Percentiles rank a stretch among this genome's conserved stretches.
phyloP scores from a whole-genome alignment of 805 yeast genomes.

The Candida yuanshanica region DNA sequence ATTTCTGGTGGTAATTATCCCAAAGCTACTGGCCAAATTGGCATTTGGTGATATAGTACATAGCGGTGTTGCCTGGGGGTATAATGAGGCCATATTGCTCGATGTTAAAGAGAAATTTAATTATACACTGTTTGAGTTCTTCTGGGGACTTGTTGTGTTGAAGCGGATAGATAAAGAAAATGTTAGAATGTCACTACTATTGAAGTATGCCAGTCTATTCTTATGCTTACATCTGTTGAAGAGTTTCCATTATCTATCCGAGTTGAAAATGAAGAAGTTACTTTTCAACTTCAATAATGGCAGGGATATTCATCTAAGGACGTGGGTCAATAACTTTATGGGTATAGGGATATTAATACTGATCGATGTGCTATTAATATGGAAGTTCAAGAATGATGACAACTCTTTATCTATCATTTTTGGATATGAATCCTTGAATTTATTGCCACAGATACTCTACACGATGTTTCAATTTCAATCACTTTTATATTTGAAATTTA shows the following conservation, averaged over 20 bases:
- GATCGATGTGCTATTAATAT: neutral
- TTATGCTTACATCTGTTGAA: slow-evolving; percentile 12
- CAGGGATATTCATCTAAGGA: neutral
- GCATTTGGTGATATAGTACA: neutral
- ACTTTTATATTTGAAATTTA: neutral
- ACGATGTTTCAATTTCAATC: slow-evolving; percentile 11
- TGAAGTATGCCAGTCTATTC: slow-evolving; percentile 11
- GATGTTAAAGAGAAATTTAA: slow-evolving; percentile 3
- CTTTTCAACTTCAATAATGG: neutral
- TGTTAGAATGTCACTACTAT: neutral
- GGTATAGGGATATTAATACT: neutral
- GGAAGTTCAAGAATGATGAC: neutral
- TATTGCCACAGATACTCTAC: slow-evolving; percentile 12
- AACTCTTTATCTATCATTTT: slow-evolving; percentile 5
- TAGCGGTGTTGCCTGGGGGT: neutral
- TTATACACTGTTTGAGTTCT: slow-evolving; percentile 4
- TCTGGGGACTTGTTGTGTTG: slow-evolving; percentile 3
- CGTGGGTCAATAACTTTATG: neutral
- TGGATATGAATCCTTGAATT: slow-evolving; percentile 16
- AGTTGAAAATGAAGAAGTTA: slow-evolving; percentile 7
- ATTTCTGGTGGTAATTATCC: neutral
- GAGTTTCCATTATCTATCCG: slow-evolving; percentile 19
- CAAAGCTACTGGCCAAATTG: neutral
- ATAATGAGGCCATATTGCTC: neutral
- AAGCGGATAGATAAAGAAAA: slow-evolving; percentile 1